Evolutionary conservation across 768 basidiomycete genomes (phyloP), one percentile per base, ranked within the genome.

Genomic region (Gautieria morchelliformis): DNA sequence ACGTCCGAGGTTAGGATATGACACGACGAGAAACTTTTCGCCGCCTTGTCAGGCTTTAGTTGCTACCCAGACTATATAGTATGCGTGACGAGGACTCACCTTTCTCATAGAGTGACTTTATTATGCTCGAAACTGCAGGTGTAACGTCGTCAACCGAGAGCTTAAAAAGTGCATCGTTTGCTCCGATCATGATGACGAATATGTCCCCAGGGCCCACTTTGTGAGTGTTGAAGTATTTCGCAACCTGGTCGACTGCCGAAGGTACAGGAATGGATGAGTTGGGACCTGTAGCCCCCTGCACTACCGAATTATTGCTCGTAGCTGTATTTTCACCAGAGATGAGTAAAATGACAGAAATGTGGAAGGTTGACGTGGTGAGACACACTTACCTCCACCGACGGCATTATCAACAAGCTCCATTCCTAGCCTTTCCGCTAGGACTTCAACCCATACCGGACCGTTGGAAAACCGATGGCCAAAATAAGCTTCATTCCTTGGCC

Each of bases 371-470:
- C 12, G 33, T 49, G 30, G 20, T 30, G 20, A 17, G 7, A 45
- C 19, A 41, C 17, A 32, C 45, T 27, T 24, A 57, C 56, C 56
- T 57, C 59, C 57, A 22, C 61, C 62, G 32, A 63, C 54, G 11
- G 60, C 52, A 35, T 55, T 58, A 42, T 61, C 62, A 24, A 59
- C 49, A 22, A 65, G 52, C 42, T 65, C 62, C 5, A 61, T 61
- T 7, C 61, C 61, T 19, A 65, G 20, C 8, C 58, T 64, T 20
- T 60, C 59, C 15, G 64, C 63, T 48, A 65, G 53, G 37, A 61
- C 53, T 55, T 65, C 62, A 11, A 62, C 62, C 64, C 63, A 65
- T 8, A 64, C 64, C 17, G 62, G 63, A 15, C 64, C 61, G 37
- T 65, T 65, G 33, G 52, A 53, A 10, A 63, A 62, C n/a, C 60